A percentile compares a stretch with the other conserved stretches of the same genome.
Conservation (phyloP, 305 asterid species). For the Fraxinus greggii region DNA sequence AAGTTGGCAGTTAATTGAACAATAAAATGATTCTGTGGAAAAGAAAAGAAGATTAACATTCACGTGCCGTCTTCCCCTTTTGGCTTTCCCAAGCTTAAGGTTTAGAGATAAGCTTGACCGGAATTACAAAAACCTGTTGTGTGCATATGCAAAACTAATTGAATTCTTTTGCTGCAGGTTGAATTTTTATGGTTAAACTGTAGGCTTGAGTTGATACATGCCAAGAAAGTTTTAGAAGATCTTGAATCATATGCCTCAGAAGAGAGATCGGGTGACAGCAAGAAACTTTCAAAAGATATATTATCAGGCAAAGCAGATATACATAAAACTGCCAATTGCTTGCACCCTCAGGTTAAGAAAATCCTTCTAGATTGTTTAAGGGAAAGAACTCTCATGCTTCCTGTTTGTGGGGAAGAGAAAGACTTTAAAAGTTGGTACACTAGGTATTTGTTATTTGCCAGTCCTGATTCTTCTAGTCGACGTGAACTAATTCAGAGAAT, state of each 20-base stretch:
- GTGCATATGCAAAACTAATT: slow-evolving; percentile 22
- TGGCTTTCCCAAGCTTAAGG: not conserved
- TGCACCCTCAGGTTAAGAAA: slow-evolving; percentile 51
- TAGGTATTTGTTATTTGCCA: slow-evolving; percentile 26
- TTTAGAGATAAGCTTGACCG: slow-evolving; percentile 4
- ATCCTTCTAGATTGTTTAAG: slow-evolving; percentile 56
- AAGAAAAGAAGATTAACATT: slow-evolving; percentile 4
- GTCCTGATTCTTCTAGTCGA: slow-evolving; percentile 30
- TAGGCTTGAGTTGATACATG: slow-evolving; percentile 46
- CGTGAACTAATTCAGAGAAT: slow-evolving; percentile 33
- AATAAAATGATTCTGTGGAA: not conserved
- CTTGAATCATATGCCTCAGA: slow-evolving; percentile 32
- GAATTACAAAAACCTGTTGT: not conserved
- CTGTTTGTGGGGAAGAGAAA: slow-evolving; percentile 37
- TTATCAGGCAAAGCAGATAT: slow-evolving; percentile 20
- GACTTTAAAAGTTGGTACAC: slow-evolving; percentile 31
- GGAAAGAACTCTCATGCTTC: slow-evolving; percentile 38
- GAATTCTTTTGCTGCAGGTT: slow-evolving; percentile 56
- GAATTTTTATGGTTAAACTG: slow-evolving; percentile 59
- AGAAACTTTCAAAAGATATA: slow-evolving; percentile 25
- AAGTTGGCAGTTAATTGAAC: slow-evolving; percentile 1
- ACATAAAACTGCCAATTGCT: slow-evolving; percentile 22
- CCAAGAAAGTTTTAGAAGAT: slow-evolving; percentile 45
- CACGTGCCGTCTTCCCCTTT: slow-evolving; percentile 7
- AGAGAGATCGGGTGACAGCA: slow-evolving; percentile 26